Conservation (phyloP, 257 asterid species). For the Lantana camara region DNA sequence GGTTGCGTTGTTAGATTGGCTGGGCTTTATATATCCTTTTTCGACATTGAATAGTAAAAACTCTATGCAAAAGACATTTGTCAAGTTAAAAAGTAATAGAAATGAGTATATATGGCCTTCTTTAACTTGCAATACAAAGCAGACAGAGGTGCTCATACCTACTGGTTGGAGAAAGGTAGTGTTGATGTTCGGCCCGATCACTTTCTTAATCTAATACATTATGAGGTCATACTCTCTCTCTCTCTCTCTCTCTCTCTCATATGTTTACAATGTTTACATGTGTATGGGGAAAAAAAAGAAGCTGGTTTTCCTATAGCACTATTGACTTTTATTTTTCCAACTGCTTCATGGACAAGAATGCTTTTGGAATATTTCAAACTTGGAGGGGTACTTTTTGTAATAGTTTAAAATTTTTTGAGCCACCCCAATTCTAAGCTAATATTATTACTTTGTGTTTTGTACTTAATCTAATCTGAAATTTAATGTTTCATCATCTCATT, state of each 20-base stretch:
- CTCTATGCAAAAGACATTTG: background rate
- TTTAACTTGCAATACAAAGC: slow-evolving; percentile 52
- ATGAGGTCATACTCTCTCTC: slow-evolving; percentile 43
- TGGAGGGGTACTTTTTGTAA: background rate
- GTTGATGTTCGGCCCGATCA: slow-evolving; percentile 62
- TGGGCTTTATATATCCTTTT: slow-evolving; percentile 76
- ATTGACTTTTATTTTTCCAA: too few relatives aligned
- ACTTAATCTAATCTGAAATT: too few relatives aligned
- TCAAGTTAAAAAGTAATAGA: background rate
- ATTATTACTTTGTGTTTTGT: too few relatives aligned
- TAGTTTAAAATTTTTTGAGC: background rate
- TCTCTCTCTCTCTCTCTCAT: background rate
- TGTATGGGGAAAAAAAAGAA: too few relatives aligned
- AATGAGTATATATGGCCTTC: slow-evolving; percentile 20
- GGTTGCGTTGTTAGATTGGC: slow-evolving; percentile 72
- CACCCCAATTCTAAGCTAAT: too few relatives aligned
- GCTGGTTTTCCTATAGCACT: too few relatives aligned
- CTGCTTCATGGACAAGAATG: too few relatives aligned
- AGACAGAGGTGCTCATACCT: slow-evolving; percentile 68
- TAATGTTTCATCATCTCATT: too few relatives aligned
- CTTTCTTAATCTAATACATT: slow-evolving; percentile 62
- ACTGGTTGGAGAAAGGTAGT: slow-evolving; percentile 60
- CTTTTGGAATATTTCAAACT: too few relatives aligned
- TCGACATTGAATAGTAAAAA: background rate
- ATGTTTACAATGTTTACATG: background rate